Evolutionary conservation across 208 protist genomes (phyloP), one percentile per base, ranked within the genome.

Genomic region (Acanthamoeba divionensis): DNA sequence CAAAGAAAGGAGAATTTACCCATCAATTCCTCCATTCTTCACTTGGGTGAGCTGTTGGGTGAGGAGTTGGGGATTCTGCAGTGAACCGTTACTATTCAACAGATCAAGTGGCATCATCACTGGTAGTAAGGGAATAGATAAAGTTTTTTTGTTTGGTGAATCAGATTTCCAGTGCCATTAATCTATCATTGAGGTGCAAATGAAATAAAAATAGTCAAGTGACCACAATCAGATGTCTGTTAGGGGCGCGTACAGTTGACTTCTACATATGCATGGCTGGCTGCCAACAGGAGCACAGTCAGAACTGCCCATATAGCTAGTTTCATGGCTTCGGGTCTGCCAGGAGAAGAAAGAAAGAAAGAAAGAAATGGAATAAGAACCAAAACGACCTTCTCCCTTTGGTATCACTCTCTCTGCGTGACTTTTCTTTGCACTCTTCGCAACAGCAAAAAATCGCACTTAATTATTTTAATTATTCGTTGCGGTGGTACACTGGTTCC

Each of bases 91-190:
- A 47, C 65, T 92, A 15, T 50, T 54, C 8, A 96, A 45, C 8
- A 79, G 89, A 67, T 93, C 54, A 6, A 96, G 66, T 52, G 94
- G 94, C 26, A 96, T 26, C 94, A 96, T 96, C 7, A 96, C 91
- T 90, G 31, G 41, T 8, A 71, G n/a, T 18, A 75, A 24, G 8
- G 65, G 6, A 5, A 33, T 31, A 24, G 15, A 38, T 52, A n/a
- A 52, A 5, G 36, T 2, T 31, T 71, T 3, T 2, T 26, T 1
- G 24, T 60, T 26, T 60, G 24, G 10, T 69, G 47, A 44, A 71
- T 31, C 12, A 6, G 0, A 73, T 21, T 0, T 21, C 0, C 38
- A 12, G 13, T 8, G 29, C 52, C 1, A 47, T 4, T 2, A 15
- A 75, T 65, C 0, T n/a, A 65, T 18, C 33, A 65, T 65, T 9